These are phyloP conservation scores for Plantago elongata DNA, from an alignment of 257 asterid genomes.

Conservation along the genomic window DNA sequence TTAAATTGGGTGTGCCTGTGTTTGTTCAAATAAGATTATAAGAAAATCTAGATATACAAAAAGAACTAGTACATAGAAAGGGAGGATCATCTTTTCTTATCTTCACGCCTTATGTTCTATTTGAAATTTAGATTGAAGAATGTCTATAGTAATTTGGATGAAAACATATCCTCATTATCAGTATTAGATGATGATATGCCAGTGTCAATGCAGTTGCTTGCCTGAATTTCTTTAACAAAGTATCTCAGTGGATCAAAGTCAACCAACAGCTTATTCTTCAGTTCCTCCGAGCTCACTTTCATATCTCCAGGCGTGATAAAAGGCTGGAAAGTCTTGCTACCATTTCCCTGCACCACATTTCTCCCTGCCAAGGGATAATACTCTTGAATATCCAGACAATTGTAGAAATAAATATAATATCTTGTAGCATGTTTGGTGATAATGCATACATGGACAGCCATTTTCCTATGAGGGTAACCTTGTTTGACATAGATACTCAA, in stretches of 20 bases:
- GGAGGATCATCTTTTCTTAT: too few species aligned
- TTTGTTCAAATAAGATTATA: too few species aligned
- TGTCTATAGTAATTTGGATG: too few species aligned
- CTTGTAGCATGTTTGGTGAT: background rate
- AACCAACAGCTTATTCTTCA: slow-evolving; percentile 74
- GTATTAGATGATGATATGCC: too few species aligned
- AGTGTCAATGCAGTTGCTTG: slow-evolving; percentile 23
- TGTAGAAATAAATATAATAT: background rate
- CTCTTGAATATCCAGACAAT: slow-evolving; percentile 1
- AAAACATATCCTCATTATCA: too few species aligned
- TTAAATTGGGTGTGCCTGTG: too few species aligned
- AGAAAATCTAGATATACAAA: too few species aligned
- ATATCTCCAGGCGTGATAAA: slow-evolving; percentile 43
- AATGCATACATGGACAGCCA: background rate
- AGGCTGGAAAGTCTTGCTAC: slow-evolving; percentile 73
- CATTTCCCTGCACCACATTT: slow-evolving; percentile 53
- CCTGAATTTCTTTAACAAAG: slow-evolving; percentile 71
- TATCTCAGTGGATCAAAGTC: slow-evolving; percentile 75
- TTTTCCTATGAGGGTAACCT: background rate
- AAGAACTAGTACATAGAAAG: too few species aligned
- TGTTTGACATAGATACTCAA: slow-evolving; percentile 30
- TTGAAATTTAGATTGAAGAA: too few species aligned
- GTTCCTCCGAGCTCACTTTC: slow-evolving; percentile 45
- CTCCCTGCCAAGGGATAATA: slow-evolving; percentile 39
- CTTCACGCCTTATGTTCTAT: too few species aligned